Evolutionary conservation across 2,329 filamentous ascomycete species (phyloP), one percentile per base, ranked within the genome.

Genomic region (Monosporascus sp.): DNA sequence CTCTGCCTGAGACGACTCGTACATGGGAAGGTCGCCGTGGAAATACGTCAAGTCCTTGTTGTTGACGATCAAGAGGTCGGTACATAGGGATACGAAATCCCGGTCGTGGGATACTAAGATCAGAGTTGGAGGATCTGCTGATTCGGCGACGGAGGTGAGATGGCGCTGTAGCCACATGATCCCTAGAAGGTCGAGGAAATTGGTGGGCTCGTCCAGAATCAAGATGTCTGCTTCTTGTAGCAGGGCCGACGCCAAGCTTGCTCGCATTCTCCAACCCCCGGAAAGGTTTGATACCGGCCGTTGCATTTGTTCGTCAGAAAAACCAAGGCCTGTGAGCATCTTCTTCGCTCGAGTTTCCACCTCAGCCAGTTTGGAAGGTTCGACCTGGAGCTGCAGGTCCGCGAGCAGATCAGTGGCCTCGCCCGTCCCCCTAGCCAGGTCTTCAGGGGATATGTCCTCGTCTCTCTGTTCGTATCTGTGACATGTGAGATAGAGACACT

Each of bases 121-220:
- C 1, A 94, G 77, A 0, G 90, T 94, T 0, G 82, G 81, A 0
- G 80, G 81, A 2, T 76, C 71, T 0, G 77, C 71, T 0, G 68
- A 69, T 20, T 83, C 79, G 4, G 77, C 76, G 3, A 86, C 69
- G 1, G 78, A 73, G 38, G 80, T 74, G 9, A 96, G 80, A 64
- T 91, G 86, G 14, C 80, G 80, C 65, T 95, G 87, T 1, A 96
- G 76, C 90, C 91, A 95, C 52, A 96, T 83, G 53, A 96, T 91
- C 1, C 88, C 89, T 0, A 91, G 78, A 1, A 95, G 75, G 64
- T 95, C 90, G 1, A 95, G 79, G 65, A 90, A 95, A 65, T 95
- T 95, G 36, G 90, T 95, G 0, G 91, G 91, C 66, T 95, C 90
- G 67, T 95, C 90, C 2, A 95, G 81, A 49, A 95, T 85, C 54